Evolutionary conservation across 1,139 yeast genomes (phyloP), one percentile per base, ranked within the genome.

Genomic region (Lodderomyces orthopsilosis): DNA sequence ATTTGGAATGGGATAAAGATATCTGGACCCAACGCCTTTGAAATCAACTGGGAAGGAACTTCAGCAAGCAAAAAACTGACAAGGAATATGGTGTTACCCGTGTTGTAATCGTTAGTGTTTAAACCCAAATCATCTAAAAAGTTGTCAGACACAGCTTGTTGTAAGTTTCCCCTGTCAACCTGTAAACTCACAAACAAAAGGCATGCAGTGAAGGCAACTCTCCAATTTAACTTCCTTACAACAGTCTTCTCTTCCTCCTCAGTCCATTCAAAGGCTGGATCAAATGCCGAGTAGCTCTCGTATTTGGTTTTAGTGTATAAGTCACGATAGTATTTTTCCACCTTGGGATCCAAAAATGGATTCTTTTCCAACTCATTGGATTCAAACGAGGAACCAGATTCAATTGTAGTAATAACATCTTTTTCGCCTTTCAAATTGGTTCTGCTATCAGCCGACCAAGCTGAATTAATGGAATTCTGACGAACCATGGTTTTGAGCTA

Each of bases 191-290:
- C 53, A 43, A 65, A 66, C 54, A 64, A 51, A 13, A 65, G 30
- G 43, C 64, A 64, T n/a, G 63, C 63, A 49, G 58, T 59, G 38
- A 58, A 56, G 10, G 63, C 56, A 34, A 65, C 66, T 39, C 59
- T 49, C 48, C 51, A 49, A 45, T 65, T 62, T 19, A 59, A 50
- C 39, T 61, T 62, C 37, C 56, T 43, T 8, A 56, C 43, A 10
- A 64, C 42, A 32, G 47, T 54, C 40, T 52, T 52, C 42, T 67
- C 74, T 53, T 67, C 73, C 43, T 58, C 58, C 17, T 51, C 47
- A 5, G 63, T 59, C 72, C 72, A 67, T 10, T 59, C 59, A 42
- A 61, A 59, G 1, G 57, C 56, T 1, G 71, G 70, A 49, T 68
- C 72, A 42, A 66, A 64, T n/a, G 50, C 62, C 18, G 52, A 51